Evolutionary conservation across 1,284 basidiomycete species (phyloP).

Genomic region (Fomitopsis palustris): DNA sequence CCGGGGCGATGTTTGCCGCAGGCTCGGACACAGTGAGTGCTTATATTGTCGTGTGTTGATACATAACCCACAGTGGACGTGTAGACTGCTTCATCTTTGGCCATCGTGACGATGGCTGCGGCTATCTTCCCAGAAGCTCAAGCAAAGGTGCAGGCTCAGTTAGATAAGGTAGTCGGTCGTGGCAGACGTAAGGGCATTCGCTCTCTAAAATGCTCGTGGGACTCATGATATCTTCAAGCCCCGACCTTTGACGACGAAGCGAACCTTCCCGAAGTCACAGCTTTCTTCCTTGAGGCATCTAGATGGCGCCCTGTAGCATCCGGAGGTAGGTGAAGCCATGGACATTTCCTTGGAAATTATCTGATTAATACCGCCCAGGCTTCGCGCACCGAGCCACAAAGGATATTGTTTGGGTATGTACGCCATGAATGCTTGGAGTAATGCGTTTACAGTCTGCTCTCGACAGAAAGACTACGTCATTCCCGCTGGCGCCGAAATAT

Average conservation of each 20-base stretch:
- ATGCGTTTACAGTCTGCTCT: not conserved
- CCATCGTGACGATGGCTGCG: constrained; percentile 51
- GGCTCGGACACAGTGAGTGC: constrained; percentile 53
- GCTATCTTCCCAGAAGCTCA: constrained; percentile 57
- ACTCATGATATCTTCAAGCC: not conserved
- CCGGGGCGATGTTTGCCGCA: constrained; percentile 62
- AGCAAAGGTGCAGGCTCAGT: constrained; percentile 51
- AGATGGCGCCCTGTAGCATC: not conserved
- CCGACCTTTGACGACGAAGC: not conserved
- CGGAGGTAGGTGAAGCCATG: not conserved
- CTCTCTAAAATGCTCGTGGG: not conserved
- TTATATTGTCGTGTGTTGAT: not conserved
- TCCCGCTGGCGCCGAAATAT: constrained; percentile 53
- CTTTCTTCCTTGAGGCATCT: not conserved
- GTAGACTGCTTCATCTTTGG: constrained; percentile 47
- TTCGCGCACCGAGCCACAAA: not conserved
- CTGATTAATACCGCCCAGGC: not conserved
- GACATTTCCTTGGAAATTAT: too few relatives aligned
- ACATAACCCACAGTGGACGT: not conserved
- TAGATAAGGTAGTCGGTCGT: constrained; percentile 54
- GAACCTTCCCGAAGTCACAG: not conserved
- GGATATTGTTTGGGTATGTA: not conserved
- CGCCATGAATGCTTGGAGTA: not conserved
- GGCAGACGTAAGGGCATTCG: constrained; percentile 41
- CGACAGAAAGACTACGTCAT: constrained; percentile 49